These are phyloP conservation scores for Meira nashicola DNA, from an alignment of 1,284 basidiomycete genomes.

Conservation along the genomic window DNA sequence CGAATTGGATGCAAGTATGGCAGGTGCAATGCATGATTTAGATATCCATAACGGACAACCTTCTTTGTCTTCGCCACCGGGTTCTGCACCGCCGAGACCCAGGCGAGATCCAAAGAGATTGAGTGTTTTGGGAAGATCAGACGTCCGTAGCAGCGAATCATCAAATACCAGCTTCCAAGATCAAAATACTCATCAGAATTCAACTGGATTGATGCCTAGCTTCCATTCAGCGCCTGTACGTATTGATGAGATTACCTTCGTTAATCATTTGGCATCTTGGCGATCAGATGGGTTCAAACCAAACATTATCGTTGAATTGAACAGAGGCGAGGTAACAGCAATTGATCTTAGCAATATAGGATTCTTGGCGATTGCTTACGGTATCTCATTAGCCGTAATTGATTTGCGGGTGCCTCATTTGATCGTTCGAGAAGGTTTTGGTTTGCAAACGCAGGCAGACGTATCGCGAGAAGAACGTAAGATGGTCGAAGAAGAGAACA, in stretches of 20 bases:
- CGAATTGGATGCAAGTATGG: slow-evolving; percentile 28
- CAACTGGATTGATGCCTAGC: neutral
- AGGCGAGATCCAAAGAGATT: slow-evolving; percentile 26
- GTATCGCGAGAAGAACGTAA: slow-evolving; percentile 14
- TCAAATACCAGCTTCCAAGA: neutral
- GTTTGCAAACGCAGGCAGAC: slow-evolving; percentile 13
- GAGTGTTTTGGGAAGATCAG: neutral
- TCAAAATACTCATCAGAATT: neutral
- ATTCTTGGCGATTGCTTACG: slow-evolving; percentile 40
- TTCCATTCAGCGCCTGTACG: neutral
- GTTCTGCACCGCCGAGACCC: slow-evolving; percentile 23
- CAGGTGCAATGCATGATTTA: slow-evolving; percentile 29
- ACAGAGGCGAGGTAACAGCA: slow-evolving; percentile 35
- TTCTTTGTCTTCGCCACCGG: neutral
- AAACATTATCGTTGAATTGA: slow-evolving; percentile 31
- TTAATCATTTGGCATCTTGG: slow-evolving; percentile 16
- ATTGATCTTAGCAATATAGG: slow-evolving; percentile 37
- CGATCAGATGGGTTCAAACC: slow-evolving; percentile 43
- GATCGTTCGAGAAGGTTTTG: slow-evolving; percentile 42
- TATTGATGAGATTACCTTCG: neutral
- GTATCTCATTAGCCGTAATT: slow-evolving; percentile 37
- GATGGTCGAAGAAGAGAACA: slow-evolving; percentile 33
- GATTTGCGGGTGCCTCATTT: slow-evolving; percentile 41
- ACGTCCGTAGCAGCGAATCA: neutral
- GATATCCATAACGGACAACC: neutral